phyloP scores from a whole-genome alignment of 1,139 yeast species.

The Kodamaea alishanica region DNA sequence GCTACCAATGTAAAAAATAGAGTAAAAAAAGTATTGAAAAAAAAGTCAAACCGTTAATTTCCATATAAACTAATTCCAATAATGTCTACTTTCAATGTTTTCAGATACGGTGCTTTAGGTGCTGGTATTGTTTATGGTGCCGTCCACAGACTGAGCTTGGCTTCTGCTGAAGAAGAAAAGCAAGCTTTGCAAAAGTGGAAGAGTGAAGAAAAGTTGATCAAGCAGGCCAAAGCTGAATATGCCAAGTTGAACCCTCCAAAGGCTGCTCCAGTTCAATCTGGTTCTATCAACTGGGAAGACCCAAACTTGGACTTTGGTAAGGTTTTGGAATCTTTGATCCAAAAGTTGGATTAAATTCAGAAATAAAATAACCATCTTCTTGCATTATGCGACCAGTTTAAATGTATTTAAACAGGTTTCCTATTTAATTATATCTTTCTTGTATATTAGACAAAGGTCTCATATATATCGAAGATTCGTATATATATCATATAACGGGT shows the following conservation, averaged over 20 bases:
- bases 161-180: conserved; percentile 55
- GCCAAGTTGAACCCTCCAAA: conserved; percentile 60
- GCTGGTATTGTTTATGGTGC: conserved; percentile 90
- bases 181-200: conserved; percentile 58
- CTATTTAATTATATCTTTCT: too few relatives aligned
- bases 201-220: conserved; percentile 71
- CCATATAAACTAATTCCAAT: conserved; percentile 1
- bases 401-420: too few relatives aligned
- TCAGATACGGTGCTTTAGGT: conserved; percentile 90
- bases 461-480: too few relatives aligned
- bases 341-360: conserved; percentile 35
- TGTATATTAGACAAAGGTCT: too few relatives aligned
- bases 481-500: too few relatives aligned
- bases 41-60: neutral
- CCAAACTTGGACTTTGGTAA: conserved; percentile 80
- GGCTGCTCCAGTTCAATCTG: conserved; percentile 29
- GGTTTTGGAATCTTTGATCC: conserved; percentile 43
- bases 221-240: conserved; percentile 84
- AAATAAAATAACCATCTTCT: neutral
- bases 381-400: too few relatives aligned
- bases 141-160: conserved; percentile 71
- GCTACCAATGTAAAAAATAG: conserved; percentile 1
- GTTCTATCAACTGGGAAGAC: conserved; percentile 75
- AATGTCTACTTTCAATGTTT: conserved; percentile 56
- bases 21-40: neutral